Conservation (phyloP, 2,329 filamentous ascomycete genomes). For the Daldinia sp. region DNA sequence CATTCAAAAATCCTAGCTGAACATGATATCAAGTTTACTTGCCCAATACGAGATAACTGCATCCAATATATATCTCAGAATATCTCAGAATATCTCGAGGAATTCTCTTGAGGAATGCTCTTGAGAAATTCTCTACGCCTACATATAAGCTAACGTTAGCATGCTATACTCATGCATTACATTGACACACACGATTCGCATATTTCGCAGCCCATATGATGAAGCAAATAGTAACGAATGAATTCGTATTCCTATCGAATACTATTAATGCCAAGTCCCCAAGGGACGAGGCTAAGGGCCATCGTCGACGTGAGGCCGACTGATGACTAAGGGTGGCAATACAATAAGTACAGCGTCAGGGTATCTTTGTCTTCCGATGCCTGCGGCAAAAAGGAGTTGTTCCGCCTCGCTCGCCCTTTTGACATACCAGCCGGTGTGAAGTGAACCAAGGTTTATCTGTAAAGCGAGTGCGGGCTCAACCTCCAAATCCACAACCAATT, state of each 20-base stretch:
- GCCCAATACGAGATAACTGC: background rate
- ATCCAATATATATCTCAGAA: too few relatives aligned
- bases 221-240: conserved; percentile 31
- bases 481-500: conserved; percentile 41
- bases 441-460: conserved; percentile 46
- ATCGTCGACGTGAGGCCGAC: conserved; percentile 29
- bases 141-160: background rate
- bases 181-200: background rate
- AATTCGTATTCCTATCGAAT: conserved; percentile 39
- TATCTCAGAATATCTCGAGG: background rate
- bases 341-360: conserved; percentile 43
- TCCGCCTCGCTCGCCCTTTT: conserved; percentile 38
- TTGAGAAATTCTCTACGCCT: background rate
- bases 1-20: conserved; percentile 1
- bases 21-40: background rate
- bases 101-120: too few relatives aligned
- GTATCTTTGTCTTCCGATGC: conserved; percentile 41
- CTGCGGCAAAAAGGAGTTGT: conserved; percentile 36
- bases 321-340: conserved; percentile 33
- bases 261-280: conserved; percentile 32
- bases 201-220: background rate
- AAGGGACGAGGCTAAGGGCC: conserved; percentile 20
- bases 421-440: conserved; percentile 44
- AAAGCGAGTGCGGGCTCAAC: conserved; percentile 47
- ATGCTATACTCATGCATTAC: background rate